Conservation (phyloP, 2,329 filamentous ascomycete species). For the Paecilomyces variotii region DNA sequence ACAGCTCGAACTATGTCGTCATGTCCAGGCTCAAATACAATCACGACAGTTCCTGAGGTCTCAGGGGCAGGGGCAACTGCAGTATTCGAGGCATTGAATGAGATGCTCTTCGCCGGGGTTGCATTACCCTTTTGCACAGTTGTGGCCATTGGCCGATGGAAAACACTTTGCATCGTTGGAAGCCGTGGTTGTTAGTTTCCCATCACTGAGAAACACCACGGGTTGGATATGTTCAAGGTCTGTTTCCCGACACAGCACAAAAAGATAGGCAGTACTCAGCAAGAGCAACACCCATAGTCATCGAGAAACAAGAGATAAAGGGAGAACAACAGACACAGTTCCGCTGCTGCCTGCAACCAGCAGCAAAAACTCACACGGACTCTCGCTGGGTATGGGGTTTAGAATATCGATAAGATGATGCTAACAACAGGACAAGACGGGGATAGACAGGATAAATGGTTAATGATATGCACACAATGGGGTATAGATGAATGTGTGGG, state of each 20-base stretch:
- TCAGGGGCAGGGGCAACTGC: constrained; percentile 5
- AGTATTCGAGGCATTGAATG: not conserved
- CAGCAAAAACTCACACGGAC: not conserved
- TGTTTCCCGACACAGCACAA: not conserved
- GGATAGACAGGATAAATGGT: not conserved
- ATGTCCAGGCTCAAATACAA: constrained; percentile 64
- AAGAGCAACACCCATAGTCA: not conserved
- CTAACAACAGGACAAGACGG: not conserved
- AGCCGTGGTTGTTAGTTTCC: constrained; percentile 7
- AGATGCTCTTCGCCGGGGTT: constrained; percentile 12
- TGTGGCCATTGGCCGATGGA: constrained; percentile 25
- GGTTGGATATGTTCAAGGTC: not conserved
- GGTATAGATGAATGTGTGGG: not conserved
- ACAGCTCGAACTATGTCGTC: constrained; percentile 67
- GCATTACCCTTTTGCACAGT: constrained; percentile 19
- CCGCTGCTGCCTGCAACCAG: not conserved
- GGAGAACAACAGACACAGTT: not conserved
- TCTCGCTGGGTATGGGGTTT: not conserved
- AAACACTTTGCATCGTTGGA: constrained; percentile 28
- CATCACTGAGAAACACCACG: constrained; percentile 1
- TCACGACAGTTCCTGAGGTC: constrained; percentile 40
- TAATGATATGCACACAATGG: not conserved
- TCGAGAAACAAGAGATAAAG: not conserved
- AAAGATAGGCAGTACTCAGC: not conserved
- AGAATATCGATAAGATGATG: not conserved